A percentile compares a stretch with the other conserved stretches of the same genome.
Conservation (phyloP, 176 grass and related monocot genomes). For the Guadua angustifolia region DNA sequence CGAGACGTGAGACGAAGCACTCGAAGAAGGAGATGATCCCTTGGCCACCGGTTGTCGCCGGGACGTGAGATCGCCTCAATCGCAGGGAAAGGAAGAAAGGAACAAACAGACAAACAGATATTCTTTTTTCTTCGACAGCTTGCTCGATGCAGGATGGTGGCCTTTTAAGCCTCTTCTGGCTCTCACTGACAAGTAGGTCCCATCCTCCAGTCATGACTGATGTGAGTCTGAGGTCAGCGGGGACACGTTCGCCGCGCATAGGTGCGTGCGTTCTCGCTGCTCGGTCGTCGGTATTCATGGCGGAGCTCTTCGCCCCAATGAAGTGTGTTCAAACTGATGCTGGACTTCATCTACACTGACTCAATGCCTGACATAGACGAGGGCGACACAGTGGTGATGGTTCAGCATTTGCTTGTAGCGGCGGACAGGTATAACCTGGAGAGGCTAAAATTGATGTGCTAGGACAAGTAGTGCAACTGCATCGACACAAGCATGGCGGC, state of each 20-base stretch:
- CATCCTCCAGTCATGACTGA: no score
- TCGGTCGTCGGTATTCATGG: neutral
- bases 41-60: no score
- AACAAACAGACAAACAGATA: no score
- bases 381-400: conserved; percentile 10
- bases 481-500: conserved; percentile 33
- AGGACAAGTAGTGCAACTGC: conserved; percentile 28
- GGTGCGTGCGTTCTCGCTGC: neutral
- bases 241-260: neutral
- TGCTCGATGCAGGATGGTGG: no score
- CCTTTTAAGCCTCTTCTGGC: no score
- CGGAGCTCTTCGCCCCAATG: neutral
- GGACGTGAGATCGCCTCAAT: no score
- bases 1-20: no score
- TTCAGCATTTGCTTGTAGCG: conserved; percentile 54
- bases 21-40: no score
- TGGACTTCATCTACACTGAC: conserved; percentile 60
- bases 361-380: conserved; percentile 23
- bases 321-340: conserved; percentile 37
- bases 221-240: neutral
- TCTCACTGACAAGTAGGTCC: no score
- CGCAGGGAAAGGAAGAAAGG: no score
- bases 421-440: conserved; percentile 53
- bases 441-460: conserved; percentile 50
- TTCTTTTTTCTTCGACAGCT: no score